Evolutionary conservation across 2,329 filamentous ascomycete genomes (phyloP), one percentile per base, ranked within the genome.

Genomic region (Pestalotiopsis sp.): DNA sequence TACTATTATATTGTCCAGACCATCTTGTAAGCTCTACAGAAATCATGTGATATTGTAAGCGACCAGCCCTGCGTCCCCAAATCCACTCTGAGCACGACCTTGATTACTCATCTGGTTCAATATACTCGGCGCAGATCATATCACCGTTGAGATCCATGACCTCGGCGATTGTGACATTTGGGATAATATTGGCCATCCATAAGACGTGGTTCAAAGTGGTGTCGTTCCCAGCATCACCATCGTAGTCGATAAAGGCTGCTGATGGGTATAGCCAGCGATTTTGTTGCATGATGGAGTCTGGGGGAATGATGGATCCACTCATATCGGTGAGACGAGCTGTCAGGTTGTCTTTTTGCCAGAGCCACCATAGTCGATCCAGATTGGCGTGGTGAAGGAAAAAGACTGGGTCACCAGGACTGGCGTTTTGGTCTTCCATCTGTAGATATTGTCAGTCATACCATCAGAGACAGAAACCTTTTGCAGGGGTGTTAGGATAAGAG

Each of bases 121-220:
- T 38, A 36, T 73, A 72, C 49, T 73, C 72, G 52, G 68, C 71
- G 61, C 72, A 73, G 23, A 69, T 66, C 2, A 69, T 56, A n/a
- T 70, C 69, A 9, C 69, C 59, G 7, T 69, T 63, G 1, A 73
- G n/a, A 45, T 73, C 71, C 71, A 73, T 73, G 13, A 73, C 67
- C n/a, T 73, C 71, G n/a, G 31, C 31, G 25, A 73, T 66, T 1
- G 68, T 78, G 36, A 81, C 82, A 4, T 84, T 82, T 74, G 77
- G 78, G 14, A 38, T 38, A 20, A 61, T 27, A 27, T 61, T 23
- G 14, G 58, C 58, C 58, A 61, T 61, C 25, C 31, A 61, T 12
- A 61, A 61, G 25, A 61, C 58, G 31, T 61, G 58, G 58, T 61
- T 61, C 58, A 61, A 23, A 31, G 58, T 61, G 25, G 58, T 61